Evolutionary conservation across 192 early-diverging fungal genomes (phyloP), one percentile per base, ranked within the genome.

Genomic region (Obelidium mucronatum): DNA sequence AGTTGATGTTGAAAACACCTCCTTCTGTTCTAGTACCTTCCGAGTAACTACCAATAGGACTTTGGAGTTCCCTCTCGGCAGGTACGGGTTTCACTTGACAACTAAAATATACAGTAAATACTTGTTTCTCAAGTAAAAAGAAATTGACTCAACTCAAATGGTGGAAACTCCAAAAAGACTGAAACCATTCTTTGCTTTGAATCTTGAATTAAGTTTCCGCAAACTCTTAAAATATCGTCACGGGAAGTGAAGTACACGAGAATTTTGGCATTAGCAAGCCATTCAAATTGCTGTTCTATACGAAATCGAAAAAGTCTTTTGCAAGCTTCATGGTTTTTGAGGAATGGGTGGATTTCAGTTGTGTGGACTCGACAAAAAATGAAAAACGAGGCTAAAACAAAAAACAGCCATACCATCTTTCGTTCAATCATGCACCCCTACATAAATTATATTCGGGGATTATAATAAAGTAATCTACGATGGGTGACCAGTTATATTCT

Each of bases 31-130:
- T 34, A 6, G 71, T 75, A 4, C 71, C 78, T 13, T 62, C 44
- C 34, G 36, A 19, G 64, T 76, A 77, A 28, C 60, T 35, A 6
- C 75, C 75, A 1, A 44, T 13, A 2, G 79, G 60, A 19, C 31
- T 4, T 13, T 15, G 19, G 22, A 17, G 31, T 40, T 76, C 75
- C 60, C 48, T 8, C 11, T 15, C 24, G 40, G 36, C 58, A 13
- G 79, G 67, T 22, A 80, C 67, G 22, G 63, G 66, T 40, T 39
- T 67, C 31, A 76, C 70, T 40, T 40, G n/a, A 44, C 74, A 80
- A 66, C 58, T 60, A 28, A 60, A 60, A 11, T 8, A 60, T 26
- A 60, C 6, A 60, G 28, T 60, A 26, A 60, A 60, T n/a, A 60
- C 11, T 28, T n/a, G 30, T n/a, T 6, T 11, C 15, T 60, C 48